Evolutionary conservation across 2,329 filamentous ascomycete species (phyloP).

Genomic region (Hymenoscyphus occultus): DNA sequence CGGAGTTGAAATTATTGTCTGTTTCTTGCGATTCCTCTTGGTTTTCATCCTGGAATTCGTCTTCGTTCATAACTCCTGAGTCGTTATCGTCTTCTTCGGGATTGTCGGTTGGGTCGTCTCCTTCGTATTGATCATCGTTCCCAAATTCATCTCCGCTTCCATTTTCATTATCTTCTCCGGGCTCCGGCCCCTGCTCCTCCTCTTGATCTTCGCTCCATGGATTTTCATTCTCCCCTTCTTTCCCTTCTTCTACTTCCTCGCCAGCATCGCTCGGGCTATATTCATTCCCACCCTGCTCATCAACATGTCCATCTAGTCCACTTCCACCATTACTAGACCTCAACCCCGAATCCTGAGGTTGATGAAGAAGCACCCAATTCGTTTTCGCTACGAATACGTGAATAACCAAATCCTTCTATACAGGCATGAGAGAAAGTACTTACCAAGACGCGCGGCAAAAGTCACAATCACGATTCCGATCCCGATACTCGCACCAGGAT

Average conservation of each 20-base stretch:
- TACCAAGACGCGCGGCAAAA: conserved; percentile 56
- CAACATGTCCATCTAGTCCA: not conserved
- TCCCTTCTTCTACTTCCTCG: not conserved
- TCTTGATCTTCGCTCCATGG: not conserved
- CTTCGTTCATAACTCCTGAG: too few species aligned
- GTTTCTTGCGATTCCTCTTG: too few species aligned
- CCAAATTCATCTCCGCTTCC: not conserved
- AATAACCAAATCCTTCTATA: not conserved
- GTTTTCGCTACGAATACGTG: not conserved
- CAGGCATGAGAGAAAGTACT: not conserved
- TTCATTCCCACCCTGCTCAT: not conserved
- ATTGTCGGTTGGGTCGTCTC: not conserved
- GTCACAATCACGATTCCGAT: conserved; percentile 72
- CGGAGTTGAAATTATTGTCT: too few species aligned
- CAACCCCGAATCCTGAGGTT: not conserved
- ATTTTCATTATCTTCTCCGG: too few species aligned
- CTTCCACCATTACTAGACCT: not conserved
- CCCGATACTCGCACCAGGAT: conserved; percentile 65
- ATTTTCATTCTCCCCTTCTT: not conserved
- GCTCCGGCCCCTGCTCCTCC: too few species aligned
- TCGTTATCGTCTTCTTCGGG: not conserved
- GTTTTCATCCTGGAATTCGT: too few species aligned
- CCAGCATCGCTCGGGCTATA: not conserved
- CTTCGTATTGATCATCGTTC: not conserved
- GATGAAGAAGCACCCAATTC: not conserved